These are phyloP conservation scores for Aeschynomene evenia DNA, from an alignment of 306 rosid species.

Conservation along the genomic window DNA sequence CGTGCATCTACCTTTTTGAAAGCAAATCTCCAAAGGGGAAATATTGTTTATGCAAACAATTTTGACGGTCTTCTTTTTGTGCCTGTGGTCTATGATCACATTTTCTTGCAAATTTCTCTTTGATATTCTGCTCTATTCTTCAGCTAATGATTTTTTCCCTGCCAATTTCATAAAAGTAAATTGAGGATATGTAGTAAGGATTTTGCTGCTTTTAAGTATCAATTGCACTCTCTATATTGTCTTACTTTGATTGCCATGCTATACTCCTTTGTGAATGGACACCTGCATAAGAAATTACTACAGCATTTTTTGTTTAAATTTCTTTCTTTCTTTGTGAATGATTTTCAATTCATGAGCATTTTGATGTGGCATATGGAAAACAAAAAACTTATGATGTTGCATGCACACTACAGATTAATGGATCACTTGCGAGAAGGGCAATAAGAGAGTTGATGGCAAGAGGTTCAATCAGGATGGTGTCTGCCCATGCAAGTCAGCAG, in stretches of 20 bases:
- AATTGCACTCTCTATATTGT: neutral
- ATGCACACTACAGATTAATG: conserved; percentile 48
- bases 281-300: neutral
- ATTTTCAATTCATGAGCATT: neutral
- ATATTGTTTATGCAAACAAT: neutral
- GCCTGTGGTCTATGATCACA: neutral
- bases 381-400: neutral
- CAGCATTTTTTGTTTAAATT: neutral
- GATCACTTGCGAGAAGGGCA: conserved; percentile 74
- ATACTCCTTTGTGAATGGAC: neutral
- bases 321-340: neutral
- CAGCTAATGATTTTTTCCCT: neutral
- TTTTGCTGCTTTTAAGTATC: too few species aligned
- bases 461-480: conserved; percentile 69
- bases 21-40: neutral
- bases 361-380: neutral
- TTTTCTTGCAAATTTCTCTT: neutral
- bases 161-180: neutral
- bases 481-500: conserved; percentile 74
- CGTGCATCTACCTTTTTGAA: neutral
- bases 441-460: conserved; percentile 69
- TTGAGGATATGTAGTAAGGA: neutral
- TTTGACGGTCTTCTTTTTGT: neutral
- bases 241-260: neutral
- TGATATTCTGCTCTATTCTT: neutral